phyloP scores from a whole-genome alignment of 192 early-diverging fungal genomes.

The Neocallimastix lanati region DNA sequence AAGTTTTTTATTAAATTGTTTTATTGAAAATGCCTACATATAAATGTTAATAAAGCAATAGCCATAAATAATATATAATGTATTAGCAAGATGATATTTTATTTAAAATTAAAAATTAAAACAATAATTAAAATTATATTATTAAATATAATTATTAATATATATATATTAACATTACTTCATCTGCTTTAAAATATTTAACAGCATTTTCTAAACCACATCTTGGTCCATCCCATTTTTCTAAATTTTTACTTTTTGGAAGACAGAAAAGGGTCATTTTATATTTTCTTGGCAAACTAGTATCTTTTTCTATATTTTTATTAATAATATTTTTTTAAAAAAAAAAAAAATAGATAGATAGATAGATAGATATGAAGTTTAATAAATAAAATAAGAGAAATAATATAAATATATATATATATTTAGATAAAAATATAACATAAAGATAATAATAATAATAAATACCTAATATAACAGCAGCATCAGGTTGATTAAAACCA shows the following conservation, averaged over 20 bases:
- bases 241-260: slow-evolving; percentile 38
- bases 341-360: no score
- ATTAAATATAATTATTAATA: neutral
- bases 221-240: slow-evolving; percentile 85
- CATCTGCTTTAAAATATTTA: slow-evolving; percentile 64
- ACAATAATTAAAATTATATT: no score
- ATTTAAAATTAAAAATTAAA: no score
- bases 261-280: slow-evolving; percentile 33
- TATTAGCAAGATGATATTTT: no score
- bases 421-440: no score
- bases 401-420: no score
- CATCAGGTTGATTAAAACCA: slow-evolving; percentile 86
- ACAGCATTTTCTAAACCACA: slow-evolving; percentile 61
- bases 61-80: no score
- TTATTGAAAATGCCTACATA: neutral
- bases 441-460: no score
- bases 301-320: slow-evolving; percentile 19
- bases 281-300: slow-evolving; percentile 29
- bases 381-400: no score
- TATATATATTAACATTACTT: slow-evolving; percentile 37
- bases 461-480: slow-evolving; percentile 47
- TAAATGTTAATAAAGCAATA: no score
- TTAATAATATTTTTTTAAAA: no score
- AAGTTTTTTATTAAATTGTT: neutral
- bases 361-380: no score